Evolutionary conservation across 345 rosid genomes (phyloP), one percentile per base, ranked within the genome.

Genomic region (Eutrema heterophyllum): DNA sequence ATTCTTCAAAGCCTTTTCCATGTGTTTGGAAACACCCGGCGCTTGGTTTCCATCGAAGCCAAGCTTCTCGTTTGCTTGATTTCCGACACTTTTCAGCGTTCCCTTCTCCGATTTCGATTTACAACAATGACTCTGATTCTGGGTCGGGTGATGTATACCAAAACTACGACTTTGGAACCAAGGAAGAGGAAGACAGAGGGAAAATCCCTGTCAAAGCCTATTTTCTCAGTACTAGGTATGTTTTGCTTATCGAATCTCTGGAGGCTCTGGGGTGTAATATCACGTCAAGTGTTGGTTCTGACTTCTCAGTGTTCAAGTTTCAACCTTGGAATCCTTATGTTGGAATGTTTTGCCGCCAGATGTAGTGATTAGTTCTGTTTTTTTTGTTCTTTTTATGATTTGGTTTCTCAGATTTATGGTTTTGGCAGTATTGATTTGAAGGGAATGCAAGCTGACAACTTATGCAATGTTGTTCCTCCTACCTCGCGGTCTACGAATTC

Each of bases 341-440:
- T 70, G 55, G 35, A 64, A 43, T 60, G 67, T 21, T 40, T 45
- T 27, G 6, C 9, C 7, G 13, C 26, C 8, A 27, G 41, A 50
- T 46, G 21, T 10, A 12, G 49, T 68, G 2, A 43, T 18, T 21
- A 43, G 64, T 15, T 59, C 18, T 70, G 55, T 77, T 78, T 52
- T 57, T 33, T 26, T 53, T 53, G 48, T 79, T 74, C 75, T 56
- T 75, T 59, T 63, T 63, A 64, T 82, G 78, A 67, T 78, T 82
- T 81, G 80, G 78, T 71, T 79, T 90, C 89, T 88, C 84, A 86
- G 89, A 87, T 81, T 82, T 80, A 72, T 89, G 91, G 85, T 91
- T 88, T 91, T 87, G 85, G 89, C 97, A 94, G 98, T 86, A 87
- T 94, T 68, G 83, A 94, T 88, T 78, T 94, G 97, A 93, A 87